Base-by-base conservation (phyloP, 352 stramenopile genomes). In the Globisporangium camurandrum region DNA sequence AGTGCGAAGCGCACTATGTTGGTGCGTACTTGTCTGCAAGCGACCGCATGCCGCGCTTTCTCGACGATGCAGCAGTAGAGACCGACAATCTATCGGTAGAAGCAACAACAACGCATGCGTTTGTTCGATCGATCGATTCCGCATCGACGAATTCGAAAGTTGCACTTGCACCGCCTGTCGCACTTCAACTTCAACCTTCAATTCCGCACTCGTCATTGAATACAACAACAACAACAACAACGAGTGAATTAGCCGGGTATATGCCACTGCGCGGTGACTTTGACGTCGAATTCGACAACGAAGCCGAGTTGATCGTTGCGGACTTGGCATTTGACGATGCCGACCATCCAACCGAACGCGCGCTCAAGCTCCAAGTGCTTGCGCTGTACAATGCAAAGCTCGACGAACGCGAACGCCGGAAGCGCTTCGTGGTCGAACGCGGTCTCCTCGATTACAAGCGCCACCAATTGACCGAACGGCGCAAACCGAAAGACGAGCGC, bases 221-320 rank as follows among this genome's bases (percentile, higher is more conserved):
- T n/a, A n/a, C n/a, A n/a, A n/a, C n/a, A n/a, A n/a, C n/a, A n/a
- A n/a, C n/a, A n/a, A n/a, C n/a, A n/a, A n/a, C n/a, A n/a, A 17
- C 19, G 12, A 83, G 67, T 39, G 71, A 80, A 41, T 50, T 93
- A 14, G 81, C 87, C 0, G 96, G 96, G 17, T 99, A 98, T 69
- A 98, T 98, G 90, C 95, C 95, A 8, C 78, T 97, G 23, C 89
- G 96, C 51, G 88, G 93, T 10, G 95, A 98, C 56, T 98, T 98
- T 75, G 96, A 99, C 54, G 87, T 98, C 31, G 96, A 99, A 73
- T 98, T 96, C 66, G 92, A 98, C 49, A 98, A 99, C 56, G 95
- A 98, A 44, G 95, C 95, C 1, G 96, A 99, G 69, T 48, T 97
- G 44, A 88, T 97, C 30, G 61, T 99, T 23, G 89, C 90, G 8